phyloP scores from a whole-genome alignment of 1,284 basidiomycete species.

The Moniliophthora roreri region DNA sequence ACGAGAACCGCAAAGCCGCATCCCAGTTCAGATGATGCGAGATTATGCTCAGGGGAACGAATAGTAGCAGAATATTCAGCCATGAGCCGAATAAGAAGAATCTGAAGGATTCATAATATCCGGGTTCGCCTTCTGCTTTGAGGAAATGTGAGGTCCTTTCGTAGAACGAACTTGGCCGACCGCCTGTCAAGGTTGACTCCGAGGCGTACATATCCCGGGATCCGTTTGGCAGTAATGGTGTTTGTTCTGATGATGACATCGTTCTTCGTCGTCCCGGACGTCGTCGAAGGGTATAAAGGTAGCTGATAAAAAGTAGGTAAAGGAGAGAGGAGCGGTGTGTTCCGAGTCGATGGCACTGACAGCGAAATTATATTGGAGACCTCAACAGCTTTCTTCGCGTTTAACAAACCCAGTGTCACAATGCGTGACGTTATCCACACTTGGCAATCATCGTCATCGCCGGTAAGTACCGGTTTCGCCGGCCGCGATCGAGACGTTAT shows the following conservation, averaged over 20 bases:
- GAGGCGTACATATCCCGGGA: conserved; percentile 24
- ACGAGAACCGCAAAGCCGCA: conserved; percentile 78
- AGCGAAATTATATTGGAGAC: too few species aligned
- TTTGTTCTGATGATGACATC: conserved; percentile 32
- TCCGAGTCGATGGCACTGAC: not conserved
- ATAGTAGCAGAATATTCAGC: conserved; percentile 77
- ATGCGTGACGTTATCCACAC: too few species aligned
- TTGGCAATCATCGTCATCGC: too few species aligned
- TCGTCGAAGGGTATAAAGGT: too few species aligned
- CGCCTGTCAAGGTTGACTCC: conserved; percentile 4
- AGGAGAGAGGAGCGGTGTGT: conserved; percentile 11
- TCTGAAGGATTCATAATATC: conserved; percentile 59
- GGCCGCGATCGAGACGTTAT: too few species aligned
- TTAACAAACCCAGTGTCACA: too few species aligned
- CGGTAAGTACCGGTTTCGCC: too few species aligned
- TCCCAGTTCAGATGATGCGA: conserved; percentile 72
- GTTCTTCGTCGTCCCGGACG: not conserved
- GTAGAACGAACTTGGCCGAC: conserved; percentile 27
- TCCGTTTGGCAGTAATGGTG: conserved; percentile 46
- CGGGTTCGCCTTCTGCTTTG: conserved; percentile 60
- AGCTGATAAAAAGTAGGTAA: conserved; percentile 14
- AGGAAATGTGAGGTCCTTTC: conserved; percentile 42
- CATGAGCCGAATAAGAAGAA: conserved; percentile 74
- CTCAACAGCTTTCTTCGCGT: too few species aligned
- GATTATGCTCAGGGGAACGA: conserved; percentile 69